Evolutionary conservation across 108 stramenopile genomes (phyloP), one percentile per base, ranked within the genome.

Genomic region (Cyclotella choctawhatcheeana): DNA sequence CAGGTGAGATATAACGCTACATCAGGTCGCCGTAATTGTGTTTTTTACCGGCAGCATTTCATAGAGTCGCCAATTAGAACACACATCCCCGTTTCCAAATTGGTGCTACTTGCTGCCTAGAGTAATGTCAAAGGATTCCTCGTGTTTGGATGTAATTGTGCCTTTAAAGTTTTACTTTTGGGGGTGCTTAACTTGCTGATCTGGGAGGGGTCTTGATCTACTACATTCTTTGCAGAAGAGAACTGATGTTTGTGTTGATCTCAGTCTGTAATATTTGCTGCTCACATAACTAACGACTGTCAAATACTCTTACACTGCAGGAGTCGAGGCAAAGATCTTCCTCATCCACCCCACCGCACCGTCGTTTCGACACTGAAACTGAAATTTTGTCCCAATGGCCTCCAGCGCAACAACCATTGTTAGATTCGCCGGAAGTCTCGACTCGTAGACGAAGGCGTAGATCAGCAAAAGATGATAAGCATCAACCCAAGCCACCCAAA

Each of bases 81-180:
- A n/a, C 66, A 40, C 58, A 51, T 32, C 50, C 13, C 68, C 47
- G 58, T 81, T 54, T 81, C 73, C 68, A 21, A 25, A 58, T 74
- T 74, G 80, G 80, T 81, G 80, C 80, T 81, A 81, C 51, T 74
- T 81, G 73, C 61, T 70, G 80, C 80, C 80, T 51, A 81, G 14
- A 81, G 31, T 61, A 69, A 44, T 66, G 80, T 74, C 64, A 74
- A 81, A 66, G 73, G 80, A 81, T 70, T 63, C 69, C 29, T 74
- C 80, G 32, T 81, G 68, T 58, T 69, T 58, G 62, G 69, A 74
- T 44, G 69, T 81, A 70, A 74, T 74, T 60, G 73, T 29, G 40
- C 67, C 40, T 45, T 54, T 63, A 35, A 37, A 34, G 62, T n/a
- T 48, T 74, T 35, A 52, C 69, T 17, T 44, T 66, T 61, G 52